These are phyloP conservation scores for Pyropia yezoensis DNA, from an alignment of 23 red algal genomes.

Conservation along the genomic window DNA sequence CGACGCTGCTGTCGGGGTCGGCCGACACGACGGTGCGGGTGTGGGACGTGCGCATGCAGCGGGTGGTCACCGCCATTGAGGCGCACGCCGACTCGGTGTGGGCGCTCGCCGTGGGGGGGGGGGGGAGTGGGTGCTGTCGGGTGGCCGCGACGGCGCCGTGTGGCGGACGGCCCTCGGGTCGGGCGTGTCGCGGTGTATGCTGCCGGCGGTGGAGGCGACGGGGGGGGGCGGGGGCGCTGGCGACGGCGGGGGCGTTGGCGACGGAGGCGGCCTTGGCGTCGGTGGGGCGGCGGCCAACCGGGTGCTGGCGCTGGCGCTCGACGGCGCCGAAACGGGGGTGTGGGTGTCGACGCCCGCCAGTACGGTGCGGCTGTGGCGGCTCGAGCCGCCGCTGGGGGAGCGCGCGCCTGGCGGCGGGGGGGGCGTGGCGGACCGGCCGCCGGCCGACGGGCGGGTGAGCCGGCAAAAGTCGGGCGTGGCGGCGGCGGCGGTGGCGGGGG, in stretches of 20 bases:
- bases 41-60: conserved; percentile 87
- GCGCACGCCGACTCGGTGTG: conserved; percentile 55
- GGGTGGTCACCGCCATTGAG: conserved; percentile 52
- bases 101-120: conserved; percentile 39
- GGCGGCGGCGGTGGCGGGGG: too few relatives aligned
- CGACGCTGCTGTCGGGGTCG: conserved; percentile 52
- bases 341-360: conserved; percentile 71
- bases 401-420: background rate
- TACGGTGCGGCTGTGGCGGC: conserved; percentile 51
- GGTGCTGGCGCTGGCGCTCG: conserved; percentile 55
- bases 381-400: background rate
- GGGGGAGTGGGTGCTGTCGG: conserved; percentile 77
- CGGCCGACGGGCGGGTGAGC: background rate
- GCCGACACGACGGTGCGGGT: conserved; percentile 71
- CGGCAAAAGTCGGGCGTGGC: too few relatives aligned
- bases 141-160: conserved; percentile 83
- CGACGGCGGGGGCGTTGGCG: too few relatives aligned
- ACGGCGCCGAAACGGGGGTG: conserved; percentile 34
- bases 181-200: too few relatives aligned
- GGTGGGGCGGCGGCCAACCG: conserved; percentile 16
- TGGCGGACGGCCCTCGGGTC: conserved; percentile 30
- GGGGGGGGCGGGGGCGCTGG: too few relatives aligned
- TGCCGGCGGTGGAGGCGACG: too few relatives aligned
- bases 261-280: too few relatives aligned
- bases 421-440: background rate